Conservation (phyloP, 768 basidiomycete species). For the Lactarius trivialis region DNA sequence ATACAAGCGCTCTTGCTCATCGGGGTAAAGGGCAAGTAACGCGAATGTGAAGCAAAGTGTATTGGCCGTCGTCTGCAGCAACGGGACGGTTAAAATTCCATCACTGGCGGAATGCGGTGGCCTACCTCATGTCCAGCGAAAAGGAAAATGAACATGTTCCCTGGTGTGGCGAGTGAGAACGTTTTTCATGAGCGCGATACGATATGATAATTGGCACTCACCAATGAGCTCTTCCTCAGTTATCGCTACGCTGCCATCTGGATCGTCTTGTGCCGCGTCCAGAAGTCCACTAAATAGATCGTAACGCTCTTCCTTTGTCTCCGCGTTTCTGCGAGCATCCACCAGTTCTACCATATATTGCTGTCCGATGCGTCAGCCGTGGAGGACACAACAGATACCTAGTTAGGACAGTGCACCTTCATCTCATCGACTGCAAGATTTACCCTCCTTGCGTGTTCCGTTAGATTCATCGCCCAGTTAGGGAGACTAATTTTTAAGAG, state of each 20-base stretch:
- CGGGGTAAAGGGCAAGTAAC: no score
- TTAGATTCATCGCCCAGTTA: slow-evolving; percentile 34
- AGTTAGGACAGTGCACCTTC: slow-evolving; percentile 28
- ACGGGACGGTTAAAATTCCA: no score
- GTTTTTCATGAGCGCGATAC: not conserved
- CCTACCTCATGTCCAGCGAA: slow-evolving; percentile 32
- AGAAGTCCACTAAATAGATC: slow-evolving; percentile 28
- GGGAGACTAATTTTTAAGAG: slow-evolving; percentile 37
- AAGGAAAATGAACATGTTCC: slow-evolving; percentile 30
- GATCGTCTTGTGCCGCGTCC: slow-evolving; percentile 19
- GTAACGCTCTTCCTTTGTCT: slow-evolving; percentile 21
- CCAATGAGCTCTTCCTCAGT: slow-evolving; percentile 25
- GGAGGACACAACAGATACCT: not conserved
- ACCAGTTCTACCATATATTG: slow-evolving; percentile 29
- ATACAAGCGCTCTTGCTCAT: no score
- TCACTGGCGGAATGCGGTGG: not conserved
- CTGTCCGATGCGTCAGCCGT: not conserved
- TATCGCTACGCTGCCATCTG: slow-evolving; percentile 16
- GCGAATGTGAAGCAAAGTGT: no score
- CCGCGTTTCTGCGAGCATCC: slow-evolving; percentile 11
- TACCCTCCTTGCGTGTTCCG: slow-evolving; percentile 30
- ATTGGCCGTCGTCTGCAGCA: no score
- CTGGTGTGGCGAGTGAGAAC: not conserved
- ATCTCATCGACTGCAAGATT: slow-evolving; percentile 40
- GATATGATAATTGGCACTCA: not conserved